Base-by-base conservation (phyloP, 1,284 basidiomycete species). In the Cryptococcus sp. region DNA sequence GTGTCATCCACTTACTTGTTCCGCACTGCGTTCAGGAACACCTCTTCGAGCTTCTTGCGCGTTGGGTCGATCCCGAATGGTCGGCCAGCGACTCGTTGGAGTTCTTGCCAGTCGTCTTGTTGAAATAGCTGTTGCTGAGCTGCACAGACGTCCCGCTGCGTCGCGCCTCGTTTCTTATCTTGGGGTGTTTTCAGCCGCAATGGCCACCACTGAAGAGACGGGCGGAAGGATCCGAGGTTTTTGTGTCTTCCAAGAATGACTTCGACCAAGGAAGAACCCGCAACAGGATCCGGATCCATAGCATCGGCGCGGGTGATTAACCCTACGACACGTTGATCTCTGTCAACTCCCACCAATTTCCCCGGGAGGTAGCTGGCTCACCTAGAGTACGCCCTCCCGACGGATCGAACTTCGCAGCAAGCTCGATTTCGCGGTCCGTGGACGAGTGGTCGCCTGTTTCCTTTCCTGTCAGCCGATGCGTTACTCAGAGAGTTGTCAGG, bases 271-370 rank as follows among this genome's bases (percentile, higher is more conserved):
- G 55, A 42, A 7, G 57, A 54, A 6, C 47, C 40, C 38, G 41
- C 41, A 2, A 47, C 51, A 20, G 30, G 50, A 23, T 40, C 25
- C 1, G 45, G 49, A 15, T 50, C 55, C 8, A 67, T 64, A 0
- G 42, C 6, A 52, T 73, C 69, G 1, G 64, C 62, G 48, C 66
- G 61, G n/a, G 69, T 71, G 46, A 71, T 53, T 6, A 69, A 13
- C 3, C 61, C 67, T 68, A 20, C 22, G 10, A 17, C 1, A 43
- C 15, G 27, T n/a, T 17, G 13, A 2, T n/a, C 15, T 8, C 19
- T n/a, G 40, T 52, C 5, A 58, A 27, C 25, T 15, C 6, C 22
- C 19, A 19, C 8, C 1, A 16, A 16, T 5, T 11, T 16, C 8
- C 19, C 11, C 19, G 25, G 2, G 35, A 47, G 27, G 30, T 22